Evolutionary conservation across 2,329 filamentous ascomycete genomes (phyloP), one percentile per base, ranked within the genome.

Genomic region (Penicillium sp.): DNA sequence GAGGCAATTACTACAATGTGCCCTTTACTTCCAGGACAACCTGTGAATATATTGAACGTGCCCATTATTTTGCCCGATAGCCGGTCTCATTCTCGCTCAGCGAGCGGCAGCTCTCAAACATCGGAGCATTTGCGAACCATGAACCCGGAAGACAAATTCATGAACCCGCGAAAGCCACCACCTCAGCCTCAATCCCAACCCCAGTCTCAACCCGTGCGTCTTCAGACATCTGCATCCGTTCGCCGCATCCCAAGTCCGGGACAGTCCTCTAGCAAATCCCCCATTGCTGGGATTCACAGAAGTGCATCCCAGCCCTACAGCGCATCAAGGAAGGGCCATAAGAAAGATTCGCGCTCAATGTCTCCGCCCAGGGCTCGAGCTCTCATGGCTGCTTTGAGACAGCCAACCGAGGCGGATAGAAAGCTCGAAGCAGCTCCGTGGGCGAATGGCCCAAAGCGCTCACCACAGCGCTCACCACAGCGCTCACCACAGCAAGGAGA

Each of bases 21-120:
- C 68, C 92, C 93, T 34, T 86, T 93, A 59, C 81, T 97, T 24
- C 93, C 93, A 3, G 93, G 93, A 13, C 93, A 97, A 72, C 83
- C 83, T 2, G 84, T 97, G 69, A 97, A 97, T 74, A 84, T 91
- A 13, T 78, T 97, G 52, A 86, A 89, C 50, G 85, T 97, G 10
- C 93, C 93, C 13, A 77, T 84, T 32, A 88, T 96, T 70, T 66
- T 79, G 38, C 81, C 82, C 1, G 69, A 73, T 45, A 72, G 69
- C 13, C 56, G 61, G n/a, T 58, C 79, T 40, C 74, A 78, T 58
- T 80, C 84, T 55, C 83, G 88, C 57, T 88, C 87, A 64, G 84
- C 81, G 53, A 92, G 88, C 4, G 77, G 85, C 61, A 86, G 77
- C 63, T 88, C 85, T 6, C 75, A 78, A 47, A 78, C 75, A 41